Base-by-base conservation (phyloP, 2,329 filamentous ascomycete genomes). In the Monosporascus sp. region DNA sequence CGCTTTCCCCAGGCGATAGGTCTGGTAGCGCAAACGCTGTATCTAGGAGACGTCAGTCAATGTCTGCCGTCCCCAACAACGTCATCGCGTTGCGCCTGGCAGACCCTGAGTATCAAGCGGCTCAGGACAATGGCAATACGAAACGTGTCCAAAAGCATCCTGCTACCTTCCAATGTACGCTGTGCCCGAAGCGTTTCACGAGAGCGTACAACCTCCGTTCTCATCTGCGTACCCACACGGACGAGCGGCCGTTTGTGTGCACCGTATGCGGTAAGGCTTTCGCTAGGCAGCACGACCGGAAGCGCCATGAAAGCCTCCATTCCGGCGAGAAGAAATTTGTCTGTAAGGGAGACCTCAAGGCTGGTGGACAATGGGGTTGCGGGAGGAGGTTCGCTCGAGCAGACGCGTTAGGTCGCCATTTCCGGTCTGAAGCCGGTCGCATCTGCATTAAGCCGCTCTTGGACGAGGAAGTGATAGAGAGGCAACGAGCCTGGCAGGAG, bases 271-370 rank as follows among this genome's bases (percentile, higher is more conserved):
- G 90, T 50, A 99, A 99, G 71, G 94, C 94, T 0, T 99, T 99
- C 72, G 94, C 94, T 6, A 87, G 94, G 25, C 94, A 99, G 67
- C 94, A 99, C 67, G 94, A 99, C 68, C 87, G 94, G 46, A 99
- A 99, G 72, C 87, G 94, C 39, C 94, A 99, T 70, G 94, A 99
- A 73, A 92, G 93, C 39, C 76, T 99, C 43, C 94, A 99, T 66
- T 95, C 90, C 0, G 94, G 94, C 43, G 94, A 99, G 74, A 99
- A 97, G 82, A 97, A 96, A 67, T 99, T 97, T 68, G 89, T 97
- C 7, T 99, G 94, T 73, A 91, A 90, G 61, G 94, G 94, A 50
- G 89, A 92, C 54, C 83, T 99, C 48, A 92, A 93, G 60, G 84
- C 84, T 2, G 85, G 87, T 47, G 87, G 87, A 5, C 84, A 88